Conservation (phyloP, 257 asterid genomes). For the Solanum rostratum region DNA sequence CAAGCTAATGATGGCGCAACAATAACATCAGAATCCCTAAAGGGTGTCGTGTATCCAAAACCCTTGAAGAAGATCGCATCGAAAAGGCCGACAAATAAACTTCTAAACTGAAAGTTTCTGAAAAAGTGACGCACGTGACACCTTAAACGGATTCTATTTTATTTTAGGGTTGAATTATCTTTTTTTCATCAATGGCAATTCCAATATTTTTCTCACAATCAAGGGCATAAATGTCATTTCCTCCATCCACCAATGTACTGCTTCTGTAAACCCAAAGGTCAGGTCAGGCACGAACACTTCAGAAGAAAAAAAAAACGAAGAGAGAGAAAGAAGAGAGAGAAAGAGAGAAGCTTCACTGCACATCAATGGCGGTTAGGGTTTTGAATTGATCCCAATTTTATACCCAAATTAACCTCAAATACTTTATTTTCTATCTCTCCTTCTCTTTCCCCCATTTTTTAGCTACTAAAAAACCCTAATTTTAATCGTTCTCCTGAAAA, state of each 20-base stretch:
- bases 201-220: not conserved
- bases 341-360: constrained; percentile 1
- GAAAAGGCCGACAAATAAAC: not conserved
- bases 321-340: constrained; percentile 10
- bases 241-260: not conserved
- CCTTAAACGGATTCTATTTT: not conserved
- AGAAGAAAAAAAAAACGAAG: not conserved
- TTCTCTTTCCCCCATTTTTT: not conserved
- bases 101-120: not conserved
- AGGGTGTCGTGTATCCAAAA: not conserved
- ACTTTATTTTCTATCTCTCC: not conserved
- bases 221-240: not conserved
- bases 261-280: not conserved
- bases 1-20: not conserved
- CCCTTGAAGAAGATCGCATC: not conserved
- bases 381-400: constrained; percentile 20
- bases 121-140: not conserved
- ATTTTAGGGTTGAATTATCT: too few species aligned
- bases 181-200: not conserved
- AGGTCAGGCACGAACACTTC: not conserved
- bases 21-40: not conserved
- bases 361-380: constrained; percentile 59
- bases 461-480: constrained; percentile 48
- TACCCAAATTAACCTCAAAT: not conserved
- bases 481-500: constrained; percentile 2